These are phyloP conservation scores for Sambucus nigra DNA, from an alignment of 129 eudicot genomes.

Conservation along the genomic window DNA sequence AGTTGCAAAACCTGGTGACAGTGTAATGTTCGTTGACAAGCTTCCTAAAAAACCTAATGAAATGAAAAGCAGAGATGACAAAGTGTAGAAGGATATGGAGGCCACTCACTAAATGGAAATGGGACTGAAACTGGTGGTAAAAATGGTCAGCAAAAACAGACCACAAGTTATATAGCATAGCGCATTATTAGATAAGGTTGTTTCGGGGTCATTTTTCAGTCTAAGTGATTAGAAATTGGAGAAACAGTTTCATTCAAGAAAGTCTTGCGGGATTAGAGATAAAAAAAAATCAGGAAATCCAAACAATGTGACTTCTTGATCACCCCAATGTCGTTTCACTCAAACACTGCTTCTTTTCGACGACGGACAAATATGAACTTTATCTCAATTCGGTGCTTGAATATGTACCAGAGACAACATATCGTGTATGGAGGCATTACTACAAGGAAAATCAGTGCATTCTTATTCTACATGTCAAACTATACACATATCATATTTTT, in stretches of 20 bases:
- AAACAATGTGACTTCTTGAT: constrained; percentile 65
- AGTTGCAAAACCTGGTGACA: constrained; percentile 26
- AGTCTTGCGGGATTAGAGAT: constrained; percentile 65
- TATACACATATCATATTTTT: constrained; percentile 66
- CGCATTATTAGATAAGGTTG: constrained; percentile 65
- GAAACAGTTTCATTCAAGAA: constrained; percentile 63
- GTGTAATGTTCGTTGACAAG: constrained; percentile 46
- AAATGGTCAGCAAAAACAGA: constrained; percentile 72
- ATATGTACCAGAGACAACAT: constrained; percentile 56
- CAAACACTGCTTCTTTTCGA: constrained; percentile 60
- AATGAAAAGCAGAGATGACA: constrained; percentile 52
- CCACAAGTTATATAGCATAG: constrained; percentile 70
- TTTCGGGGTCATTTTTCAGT: constrained; percentile 70
- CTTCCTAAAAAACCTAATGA: constrained; percentile 51
- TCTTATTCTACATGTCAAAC: constrained; percentile 66
- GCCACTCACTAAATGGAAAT: constrained; percentile 50
- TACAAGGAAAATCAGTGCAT: constrained; percentile 63
- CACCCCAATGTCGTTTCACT: constrained; percentile 63
- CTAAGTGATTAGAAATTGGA: constrained; percentile 64
- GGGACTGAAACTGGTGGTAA: constrained; percentile 72
- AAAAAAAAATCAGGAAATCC: constrained; percentile 63
- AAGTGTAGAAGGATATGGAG: constrained; percentile 55
- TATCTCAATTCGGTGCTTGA: constrained; percentile 63
- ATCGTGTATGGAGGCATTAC: constrained; percentile 59
- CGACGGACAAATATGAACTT: constrained; percentile 61